These are phyloP conservation scores for Venturia nashicola DNA, from an alignment of 2,329 filamentous ascomycete species.

Conservation along the genomic window DNA sequence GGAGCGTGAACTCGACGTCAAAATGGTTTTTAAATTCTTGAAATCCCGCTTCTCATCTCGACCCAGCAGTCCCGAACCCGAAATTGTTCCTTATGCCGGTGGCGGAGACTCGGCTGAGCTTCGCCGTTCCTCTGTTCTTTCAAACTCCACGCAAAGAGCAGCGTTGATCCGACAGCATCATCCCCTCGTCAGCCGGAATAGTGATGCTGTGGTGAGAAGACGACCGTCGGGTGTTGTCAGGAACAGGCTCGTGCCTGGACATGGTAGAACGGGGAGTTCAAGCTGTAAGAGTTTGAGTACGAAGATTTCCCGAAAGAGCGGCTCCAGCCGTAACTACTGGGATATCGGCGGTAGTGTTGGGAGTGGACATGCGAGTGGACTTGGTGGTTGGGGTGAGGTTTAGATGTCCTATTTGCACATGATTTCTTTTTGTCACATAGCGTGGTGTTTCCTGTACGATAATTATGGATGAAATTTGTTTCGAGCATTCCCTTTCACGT, in stretches of 20 bases:
- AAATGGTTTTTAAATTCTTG: constrained; percentile 82
- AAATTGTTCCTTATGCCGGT: constrained; percentile 1
- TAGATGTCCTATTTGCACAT: background rate
- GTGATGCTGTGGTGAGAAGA: constrained; percentile 15
- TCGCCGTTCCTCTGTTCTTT: constrained; percentile 2
- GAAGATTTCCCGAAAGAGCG: constrained; percentile 46
- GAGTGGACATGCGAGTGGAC: constrained; percentile 4
- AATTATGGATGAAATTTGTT: background rate
- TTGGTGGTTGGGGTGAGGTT: constrained; percentile 9
- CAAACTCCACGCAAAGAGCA: constrained; percentile 52
- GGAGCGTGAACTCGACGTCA: constrained; percentile 84
- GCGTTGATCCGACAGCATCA: constrained; percentile 82
- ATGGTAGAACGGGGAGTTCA: constrained; percentile 26
- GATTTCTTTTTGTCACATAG: background rate
- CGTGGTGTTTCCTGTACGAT: background rate
- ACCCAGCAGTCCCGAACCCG: constrained; percentile 18
- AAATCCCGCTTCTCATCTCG: constrained; percentile 57
- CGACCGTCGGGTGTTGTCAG: constrained; percentile 35
- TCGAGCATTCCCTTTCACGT: background rate
- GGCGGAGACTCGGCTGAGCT: background rate
- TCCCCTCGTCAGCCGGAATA: constrained; percentile 52
- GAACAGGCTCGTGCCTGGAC: constrained; percentile 17
- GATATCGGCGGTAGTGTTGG: constrained; percentile 9
- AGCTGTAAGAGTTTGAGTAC: constrained; percentile 86
- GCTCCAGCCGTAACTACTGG: constrained; percentile 10